Evolutionary conservation across 306 rosid genomes (phyloP), one percentile per base, ranked within the genome.

Genomic region (Chamaecrista fasciculata): DNA sequence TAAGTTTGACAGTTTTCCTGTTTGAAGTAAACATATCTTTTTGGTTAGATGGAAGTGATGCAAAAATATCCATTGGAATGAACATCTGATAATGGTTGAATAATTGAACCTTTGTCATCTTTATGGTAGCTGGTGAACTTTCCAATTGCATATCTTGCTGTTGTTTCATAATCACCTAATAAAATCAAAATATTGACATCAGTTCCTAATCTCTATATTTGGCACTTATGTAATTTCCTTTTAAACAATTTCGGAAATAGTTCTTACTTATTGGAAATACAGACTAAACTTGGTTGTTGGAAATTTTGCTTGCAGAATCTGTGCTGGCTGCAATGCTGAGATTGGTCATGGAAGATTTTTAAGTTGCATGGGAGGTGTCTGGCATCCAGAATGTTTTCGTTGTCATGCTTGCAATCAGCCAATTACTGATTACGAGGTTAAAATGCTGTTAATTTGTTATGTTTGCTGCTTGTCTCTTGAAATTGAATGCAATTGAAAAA

Each of bases 331-430:
- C 92, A 82, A 86, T 5, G 62, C 59, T 16, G 95, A 79, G 80
- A 91, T 95, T 62, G 96, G 95, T 69, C 80, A 76, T 53, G 97
- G 91, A 33, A 80, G 88, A 66, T 86, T 75, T 84, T 75, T 88
- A 82, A 94, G 89, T 76, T 86, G 96, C 82, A 78, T 84, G 91
- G 88, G 81, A 52, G 85, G 79, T 10, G 77, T 84, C 74, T 94
- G 96, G 98, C 98, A 94, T 84, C 98, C 98, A 64, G 89, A 85
- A 71, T 94, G 98, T 73, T 94, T 90, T 56, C 64, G 91, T 39
- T 94, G 98, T 76, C 82, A 47, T 66, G 76, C 83, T 73, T 94
- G 97, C 83, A 85, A 95, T 64, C 79, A 69, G 28, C 97, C 99
- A 44, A 95, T 95, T 60, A 88, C 88, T 28, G 99, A 94, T 79